Conservation (phyloP, 2,329 filamentous ascomycete species). For the Trichoderma sp. region DNA sequence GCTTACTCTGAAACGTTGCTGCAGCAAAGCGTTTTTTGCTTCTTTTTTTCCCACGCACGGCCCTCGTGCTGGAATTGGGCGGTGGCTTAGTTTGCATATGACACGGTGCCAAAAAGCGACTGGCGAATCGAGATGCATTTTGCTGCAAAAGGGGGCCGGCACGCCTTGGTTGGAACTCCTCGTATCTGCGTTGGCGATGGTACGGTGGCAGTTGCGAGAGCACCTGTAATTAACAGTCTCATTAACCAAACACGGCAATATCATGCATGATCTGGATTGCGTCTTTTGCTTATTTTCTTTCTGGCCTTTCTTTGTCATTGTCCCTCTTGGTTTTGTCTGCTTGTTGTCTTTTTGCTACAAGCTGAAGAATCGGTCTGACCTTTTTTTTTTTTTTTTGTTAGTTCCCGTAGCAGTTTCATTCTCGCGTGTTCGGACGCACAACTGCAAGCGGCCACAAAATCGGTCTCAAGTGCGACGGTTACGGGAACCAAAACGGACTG, state of each 20-base stretch:
- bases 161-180: neutral
- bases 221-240: neutral
- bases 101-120: conserved; percentile 2
- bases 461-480: conserved; percentile 8
- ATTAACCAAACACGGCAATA: conserved; percentile 8
- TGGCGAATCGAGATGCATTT: conserved; percentile 13
- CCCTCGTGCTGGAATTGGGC: neutral
- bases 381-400: neutral
- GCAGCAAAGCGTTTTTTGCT: neutral
- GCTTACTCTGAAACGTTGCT: neutral
- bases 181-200: conserved; percentile 6
- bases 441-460: conserved; percentile 8
- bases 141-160: conserved; percentile 8
- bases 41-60: neutral
- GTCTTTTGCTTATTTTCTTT: neutral
- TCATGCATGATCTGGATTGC: neutral
- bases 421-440: conserved; percentile 11
- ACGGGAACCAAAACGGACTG: neutral
- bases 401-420: neutral
- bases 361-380: neutral
- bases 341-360: neutral
- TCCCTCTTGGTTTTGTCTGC: neutral
- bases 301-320: neutral
- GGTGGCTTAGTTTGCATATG: conserved; percentile 10
- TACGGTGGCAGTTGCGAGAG: neutral